A percentile compares a stretch with the other conserved stretches of the same genome.
Evolutionary conservation across 352 stramenopile species (phyloP).

Genomic region (Globisporangium parvum): DNA sequence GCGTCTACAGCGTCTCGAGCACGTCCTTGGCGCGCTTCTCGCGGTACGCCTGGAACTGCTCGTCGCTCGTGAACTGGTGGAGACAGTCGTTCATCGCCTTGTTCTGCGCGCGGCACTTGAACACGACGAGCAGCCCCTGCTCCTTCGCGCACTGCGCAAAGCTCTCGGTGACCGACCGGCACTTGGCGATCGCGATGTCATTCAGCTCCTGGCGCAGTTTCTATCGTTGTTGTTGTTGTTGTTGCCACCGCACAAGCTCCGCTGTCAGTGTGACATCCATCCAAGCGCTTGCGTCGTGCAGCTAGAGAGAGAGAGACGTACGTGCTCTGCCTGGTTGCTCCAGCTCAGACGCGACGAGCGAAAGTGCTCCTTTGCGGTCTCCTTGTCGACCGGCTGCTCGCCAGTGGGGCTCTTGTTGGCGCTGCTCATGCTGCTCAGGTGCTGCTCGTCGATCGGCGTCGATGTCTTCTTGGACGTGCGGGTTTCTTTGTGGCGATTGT

Average conservation of each 20-base stretch:
- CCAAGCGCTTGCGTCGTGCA: background rate
- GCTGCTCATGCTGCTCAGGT: background rate
- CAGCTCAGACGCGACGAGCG: conserved; percentile 72
- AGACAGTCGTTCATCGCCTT: conserved; percentile 75
- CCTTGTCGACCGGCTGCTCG: conserved; percentile 59
- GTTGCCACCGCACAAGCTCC: no score
- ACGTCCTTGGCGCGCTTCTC: conserved; percentile 57
- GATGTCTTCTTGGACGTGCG: background rate
- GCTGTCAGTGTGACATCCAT: background rate
- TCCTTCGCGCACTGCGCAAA: conserved; percentile 68
- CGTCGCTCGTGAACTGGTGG: conserved; percentile 72
- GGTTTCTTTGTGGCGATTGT: conserved; percentile 4
- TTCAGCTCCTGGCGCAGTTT: conserved; percentile 80
- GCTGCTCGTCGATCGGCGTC: background rate
- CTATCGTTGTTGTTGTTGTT: conserved; percentile 15
- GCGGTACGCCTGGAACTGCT: conserved; percentile 66
- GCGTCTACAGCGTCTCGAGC: conserved; percentile 14
- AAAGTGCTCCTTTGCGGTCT: conserved; percentile 65
- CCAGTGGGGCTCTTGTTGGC: conserved; percentile 5
- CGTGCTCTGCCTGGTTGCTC: conserved; percentile 81
- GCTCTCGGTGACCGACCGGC: conserved; percentile 38
- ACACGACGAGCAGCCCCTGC: conserved; percentile 62
- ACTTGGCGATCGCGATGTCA: conserved; percentile 80
- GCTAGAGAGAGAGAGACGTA: conserved; percentile 16
- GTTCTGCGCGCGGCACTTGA: conserved; percentile 70